Evolutionary conservation across 2,329 filamentous ascomycete species (phyloP), one percentile per base, ranked within the genome.

Genomic region (Purpureocillium takamizusanense): DNA sequence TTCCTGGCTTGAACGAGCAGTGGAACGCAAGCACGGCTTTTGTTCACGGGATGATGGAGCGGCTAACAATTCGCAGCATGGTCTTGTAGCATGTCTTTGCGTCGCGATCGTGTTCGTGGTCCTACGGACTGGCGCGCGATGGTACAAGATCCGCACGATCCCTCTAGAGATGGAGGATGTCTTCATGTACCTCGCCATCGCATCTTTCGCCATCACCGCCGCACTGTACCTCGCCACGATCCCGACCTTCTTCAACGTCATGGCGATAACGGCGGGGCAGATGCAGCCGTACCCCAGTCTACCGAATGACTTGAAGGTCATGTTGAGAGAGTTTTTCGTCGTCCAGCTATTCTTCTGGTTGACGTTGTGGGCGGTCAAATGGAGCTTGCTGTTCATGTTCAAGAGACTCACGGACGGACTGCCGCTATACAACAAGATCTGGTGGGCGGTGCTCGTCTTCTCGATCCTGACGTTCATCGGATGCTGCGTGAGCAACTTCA

Each of bases 291-390:
- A 43, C 16, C 9, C 41, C 6, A 27, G 34, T 10, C 31, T 47
- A 3, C 4, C 36, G 2, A 2, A 38, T 4, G 43, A 43, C n/a
- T 16, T 47, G 15, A 23, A 34, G 13, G 36, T 43, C 15, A 47
- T 49, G 46, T 40, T 49, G 5, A 35, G 39, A 25, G 42, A 49
- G 13, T 49, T 46, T 28, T 49, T 49, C 13, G 39, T 40, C 14
- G 45, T 49, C 31, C 43, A 47, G 31, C 46, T 49, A 42, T 49
- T 49, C 35, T 49, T 47, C 40, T 49, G 45, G 46, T 13, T 46
- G 31, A 47, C 45, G 2, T 29, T 49, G 4, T 49, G 46, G 46
- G 38, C 45, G 5, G 46, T 49, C 21, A 49, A 49, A 35, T 49
- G 46, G 46, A 49, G 46, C 17, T 35, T 49, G 17, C 25, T 49